Evolutionary conservation across 495 filamentous ascomycete genomes (phyloP).

Genomic region (Wilcoxina mikolae): DNA sequence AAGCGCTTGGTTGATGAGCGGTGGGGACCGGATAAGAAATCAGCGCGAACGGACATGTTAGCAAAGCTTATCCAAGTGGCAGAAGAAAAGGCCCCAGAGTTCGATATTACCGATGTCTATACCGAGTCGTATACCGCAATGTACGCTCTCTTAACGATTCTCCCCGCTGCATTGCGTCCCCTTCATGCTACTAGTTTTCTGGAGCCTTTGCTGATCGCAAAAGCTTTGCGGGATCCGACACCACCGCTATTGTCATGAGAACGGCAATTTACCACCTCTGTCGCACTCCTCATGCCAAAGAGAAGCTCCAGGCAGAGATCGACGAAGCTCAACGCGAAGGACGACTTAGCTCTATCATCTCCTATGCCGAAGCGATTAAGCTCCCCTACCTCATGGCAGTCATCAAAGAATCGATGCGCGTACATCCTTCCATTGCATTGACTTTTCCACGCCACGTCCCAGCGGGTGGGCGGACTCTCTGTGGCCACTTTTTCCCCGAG

Average conservation of each 20-base stretch:
- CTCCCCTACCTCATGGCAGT: slow-evolving; percentile 51
- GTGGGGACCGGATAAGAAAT: neutral
- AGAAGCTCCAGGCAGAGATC: slow-evolving; percentile 33
- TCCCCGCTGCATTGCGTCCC: no score
- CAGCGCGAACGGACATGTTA: slow-evolving; percentile 1
- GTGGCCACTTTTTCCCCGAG: slow-evolving; percentile 38
- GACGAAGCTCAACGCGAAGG: slow-evolving; percentile 10
- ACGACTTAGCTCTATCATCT: neutral
- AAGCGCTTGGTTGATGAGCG: slow-evolving; percentile 5
- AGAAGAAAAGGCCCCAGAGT: neutral
- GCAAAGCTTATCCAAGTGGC: neutral
- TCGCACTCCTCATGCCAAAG: slow-evolving; percentile 33
- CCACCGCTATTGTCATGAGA: slow-evolving; percentile 38
- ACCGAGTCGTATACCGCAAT: slow-evolving; percentile 5
- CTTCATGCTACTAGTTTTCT: no score
- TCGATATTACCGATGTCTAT: slow-evolving; percentile 5
- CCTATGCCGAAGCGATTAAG: neutral
- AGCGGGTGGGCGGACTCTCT: slow-evolving; percentile 36
- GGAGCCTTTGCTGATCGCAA: neutral
- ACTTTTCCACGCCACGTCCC: slow-evolving; percentile 53
- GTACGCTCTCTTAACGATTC: no score
- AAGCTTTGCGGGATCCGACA: slow-evolving; percentile 34
- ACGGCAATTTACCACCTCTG: slow-evolving; percentile 40
- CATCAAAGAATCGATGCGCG: slow-evolving; percentile 53
- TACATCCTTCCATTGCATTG: slow-evolving; percentile 49